Evolutionary conservation across 129 eudicot genomes (phyloP).

Genomic region (Chrysanthemum lavandulifolium): DNA sequence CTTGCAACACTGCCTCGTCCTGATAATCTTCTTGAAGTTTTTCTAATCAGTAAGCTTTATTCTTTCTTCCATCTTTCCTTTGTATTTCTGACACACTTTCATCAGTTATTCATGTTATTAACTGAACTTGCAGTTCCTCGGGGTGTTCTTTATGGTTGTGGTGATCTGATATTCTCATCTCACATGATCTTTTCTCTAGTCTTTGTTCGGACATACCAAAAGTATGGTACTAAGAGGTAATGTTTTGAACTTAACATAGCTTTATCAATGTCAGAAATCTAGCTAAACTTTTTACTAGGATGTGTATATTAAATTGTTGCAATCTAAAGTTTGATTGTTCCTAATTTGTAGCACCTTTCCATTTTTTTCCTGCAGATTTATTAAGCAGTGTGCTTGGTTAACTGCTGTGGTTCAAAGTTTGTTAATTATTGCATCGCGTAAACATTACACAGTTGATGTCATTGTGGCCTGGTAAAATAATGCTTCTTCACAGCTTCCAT

Average conservation of each 20-base stretch:
- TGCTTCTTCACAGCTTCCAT: background rate
- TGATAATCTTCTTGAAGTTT: conserved; percentile 54
- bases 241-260: conserved; percentile 12
- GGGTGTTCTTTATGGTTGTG: conserved; percentile 96
- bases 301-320: background rate
- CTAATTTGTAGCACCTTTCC: background rate
- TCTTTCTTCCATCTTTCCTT: background rate
- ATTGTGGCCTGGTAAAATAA: conserved; percentile 81
- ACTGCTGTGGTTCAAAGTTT: conserved; percentile 73
- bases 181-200: conserved; percentile 96
- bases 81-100: background rate
- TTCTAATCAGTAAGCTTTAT: conserved; percentile 62
- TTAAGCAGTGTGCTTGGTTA: conserved; percentile 90
- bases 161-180: conserved; percentile 93
- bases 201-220: conserved; percentile 88
- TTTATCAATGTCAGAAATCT: background rate
- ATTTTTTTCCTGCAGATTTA: conserved; percentile 48
- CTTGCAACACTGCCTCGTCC: conserved; percentile 91
- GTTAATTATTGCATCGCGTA: conserved; percentile 91
- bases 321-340: background rate
- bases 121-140: conserved; percentile 67
- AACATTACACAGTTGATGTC: conserved; percentile 92
- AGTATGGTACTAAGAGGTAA: conserved; percentile 90
- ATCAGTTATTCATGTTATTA: conserved; percentile 15
- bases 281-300: background rate